Conservation (phyloP, 208 protist genomes). For the Jaenimonas drosophilae region DNA sequence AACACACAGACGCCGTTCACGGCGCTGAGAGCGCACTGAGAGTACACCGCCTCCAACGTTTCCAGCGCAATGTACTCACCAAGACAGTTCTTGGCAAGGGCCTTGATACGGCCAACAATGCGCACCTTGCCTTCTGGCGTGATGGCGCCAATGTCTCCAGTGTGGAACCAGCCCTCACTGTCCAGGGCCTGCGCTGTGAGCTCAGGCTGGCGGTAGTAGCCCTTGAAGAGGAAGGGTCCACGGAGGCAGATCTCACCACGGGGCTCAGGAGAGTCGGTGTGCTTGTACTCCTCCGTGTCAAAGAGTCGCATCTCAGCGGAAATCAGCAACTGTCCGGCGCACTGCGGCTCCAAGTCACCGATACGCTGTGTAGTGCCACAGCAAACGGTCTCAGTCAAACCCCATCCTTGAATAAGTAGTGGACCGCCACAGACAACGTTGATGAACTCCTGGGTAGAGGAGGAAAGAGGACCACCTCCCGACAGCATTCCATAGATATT, state of each 20-base stretch:
- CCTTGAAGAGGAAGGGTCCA: constrained; percentile 5
- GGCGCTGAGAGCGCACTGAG: constrained; percentile 5
- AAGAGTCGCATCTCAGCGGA: constrained; percentile 63
- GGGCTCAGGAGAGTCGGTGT: constrained; percentile 23
- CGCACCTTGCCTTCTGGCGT: constrained; percentile 11
- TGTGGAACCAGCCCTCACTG: constrained; percentile 2
- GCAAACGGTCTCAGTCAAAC: constrained; percentile 56
- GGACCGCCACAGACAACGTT: constrained; percentile 24
- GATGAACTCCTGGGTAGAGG: constrained; percentile 35
- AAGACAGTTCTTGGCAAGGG: constrained; percentile 41
- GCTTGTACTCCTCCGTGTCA: constrained; percentile 54
- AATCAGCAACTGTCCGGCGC: constrained; percentile 21
- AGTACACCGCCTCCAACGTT: constrained; percentile 19
- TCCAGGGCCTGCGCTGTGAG: neutral
- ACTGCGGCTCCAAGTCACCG: constrained; percentile 14
- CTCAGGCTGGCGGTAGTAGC: constrained; percentile 2
- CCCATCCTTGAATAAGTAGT: constrained; percentile 43
- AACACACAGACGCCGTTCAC: constrained; percentile 39
- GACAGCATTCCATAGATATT: constrained; percentile 30
- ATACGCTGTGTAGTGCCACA: constrained; percentile 14
- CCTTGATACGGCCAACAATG: constrained; percentile 57
- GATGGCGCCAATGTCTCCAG: constrained; percentile 23
- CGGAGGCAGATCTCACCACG: constrained; percentile 24
- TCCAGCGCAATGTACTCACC: constrained; percentile 71
- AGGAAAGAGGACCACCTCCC: constrained; percentile 39